Evolutionary conservation across 768 basidiomycete genomes (phyloP).

Genomic region (Exidia glandulosa): DNA sequence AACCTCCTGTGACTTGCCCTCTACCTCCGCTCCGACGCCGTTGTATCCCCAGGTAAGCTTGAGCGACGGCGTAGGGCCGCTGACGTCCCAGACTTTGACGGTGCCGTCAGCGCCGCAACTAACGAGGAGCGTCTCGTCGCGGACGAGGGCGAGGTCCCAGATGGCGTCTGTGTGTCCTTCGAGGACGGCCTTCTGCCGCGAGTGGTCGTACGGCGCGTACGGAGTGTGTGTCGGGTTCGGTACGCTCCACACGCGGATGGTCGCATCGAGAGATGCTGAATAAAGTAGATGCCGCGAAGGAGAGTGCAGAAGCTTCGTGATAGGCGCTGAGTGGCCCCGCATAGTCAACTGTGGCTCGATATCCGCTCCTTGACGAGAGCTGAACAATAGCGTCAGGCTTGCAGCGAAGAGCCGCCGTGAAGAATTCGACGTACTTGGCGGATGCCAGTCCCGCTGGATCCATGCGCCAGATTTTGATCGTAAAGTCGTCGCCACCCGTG

Average conservation of each 20-base stretch:
- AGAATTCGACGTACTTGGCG: slow-evolving; percentile 48
- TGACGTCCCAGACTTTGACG: slow-evolving; percentile 90
- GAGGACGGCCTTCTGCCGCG: slow-evolving; percentile 62
- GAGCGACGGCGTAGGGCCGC: slow-evolving; percentile 53
- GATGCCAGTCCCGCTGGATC: slow-evolving; percentile 66
- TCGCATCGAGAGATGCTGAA: slow-evolving; percentile 88
- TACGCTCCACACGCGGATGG: slow-evolving; percentile 83
- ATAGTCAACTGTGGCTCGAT: slow-evolving; percentile 88
- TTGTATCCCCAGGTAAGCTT: slow-evolving; percentile 72
- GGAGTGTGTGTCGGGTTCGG: slow-evolving; percentile 71
- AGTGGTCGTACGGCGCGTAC: slow-evolving; percentile 84
- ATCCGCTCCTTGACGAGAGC: slow-evolving; percentile 66
- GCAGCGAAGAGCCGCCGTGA: slow-evolving; percentile 1
- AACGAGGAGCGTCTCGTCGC: slow-evolving; percentile 74
- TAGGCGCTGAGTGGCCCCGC: slow-evolving; percentile 84
- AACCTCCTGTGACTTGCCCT: slow-evolving; percentile 23
- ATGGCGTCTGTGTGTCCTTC: slow-evolving; percentile 93
- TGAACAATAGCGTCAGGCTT: slow-evolving; percentile 19
- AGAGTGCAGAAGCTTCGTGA: slow-evolving; percentile 76
- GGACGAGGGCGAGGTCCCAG: slow-evolving; percentile 85
- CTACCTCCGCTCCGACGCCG: slow-evolving; percentile 40
- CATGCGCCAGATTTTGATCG: slow-evolving; percentile 92
- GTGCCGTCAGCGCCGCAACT: slow-evolving; percentile 86
- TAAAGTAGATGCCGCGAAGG: slow-evolving; percentile 69
- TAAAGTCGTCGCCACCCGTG: slow-evolving; percentile 92